phyloP scores from a whole-genome alignment of 2,329 filamentous ascomycete genomes.

The Tolypocladium tundrense region DNA sequence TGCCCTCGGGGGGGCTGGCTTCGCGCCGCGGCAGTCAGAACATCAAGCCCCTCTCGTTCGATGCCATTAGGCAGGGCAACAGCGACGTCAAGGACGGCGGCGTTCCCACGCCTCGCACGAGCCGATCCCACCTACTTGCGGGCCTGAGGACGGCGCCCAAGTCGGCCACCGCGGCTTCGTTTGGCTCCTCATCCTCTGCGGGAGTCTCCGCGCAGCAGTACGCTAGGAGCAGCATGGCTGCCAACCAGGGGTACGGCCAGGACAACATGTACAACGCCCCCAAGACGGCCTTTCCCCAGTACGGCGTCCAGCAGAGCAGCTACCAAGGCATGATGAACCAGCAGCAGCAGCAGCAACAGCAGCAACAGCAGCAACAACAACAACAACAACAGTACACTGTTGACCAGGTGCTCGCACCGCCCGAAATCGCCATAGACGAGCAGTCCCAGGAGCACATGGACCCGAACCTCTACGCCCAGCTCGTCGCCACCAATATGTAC shows the following conservation, averaged over 20 bases:
- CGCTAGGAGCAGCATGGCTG: conserved; percentile 32
- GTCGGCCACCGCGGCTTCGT: conserved; percentile 61
- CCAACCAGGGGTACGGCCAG: conserved; percentile 33
- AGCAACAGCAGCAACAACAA: not conserved
- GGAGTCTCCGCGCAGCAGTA: conserved; percentile 28
- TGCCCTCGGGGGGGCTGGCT: conserved; percentile 71
- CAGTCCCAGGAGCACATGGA: conserved; percentile 68
- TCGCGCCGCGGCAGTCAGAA: conserved; percentile 75
- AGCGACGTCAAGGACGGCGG: conserved; percentile 57
- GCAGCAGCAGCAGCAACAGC: conserved; percentile 23
- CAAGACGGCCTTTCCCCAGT: conserved; percentile 48
- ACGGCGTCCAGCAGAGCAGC: conserved; percentile 21
- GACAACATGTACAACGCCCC: conserved; percentile 37
- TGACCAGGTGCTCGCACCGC: conserved; percentile 83
- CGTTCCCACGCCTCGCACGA: conserved; percentile 78
- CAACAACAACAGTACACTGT: conserved; percentile 52
- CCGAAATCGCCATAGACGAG: conserved; percentile 64
- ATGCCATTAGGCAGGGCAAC: conserved; percentile 57
- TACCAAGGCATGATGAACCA: conserved; percentile 19
- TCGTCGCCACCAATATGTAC: conserved; percentile 85
- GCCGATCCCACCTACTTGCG: conserved; percentile 86
- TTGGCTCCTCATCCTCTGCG: conserved; percentile 51
- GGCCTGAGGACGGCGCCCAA: conserved; percentile 91
- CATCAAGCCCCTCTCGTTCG: conserved; percentile 83
- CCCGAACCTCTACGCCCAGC: conserved; percentile 74